These are phyloP conservation scores for Solanum piurae DNA, from an alignment of 257 asterid species.

Conservation along the genomic window DNA sequence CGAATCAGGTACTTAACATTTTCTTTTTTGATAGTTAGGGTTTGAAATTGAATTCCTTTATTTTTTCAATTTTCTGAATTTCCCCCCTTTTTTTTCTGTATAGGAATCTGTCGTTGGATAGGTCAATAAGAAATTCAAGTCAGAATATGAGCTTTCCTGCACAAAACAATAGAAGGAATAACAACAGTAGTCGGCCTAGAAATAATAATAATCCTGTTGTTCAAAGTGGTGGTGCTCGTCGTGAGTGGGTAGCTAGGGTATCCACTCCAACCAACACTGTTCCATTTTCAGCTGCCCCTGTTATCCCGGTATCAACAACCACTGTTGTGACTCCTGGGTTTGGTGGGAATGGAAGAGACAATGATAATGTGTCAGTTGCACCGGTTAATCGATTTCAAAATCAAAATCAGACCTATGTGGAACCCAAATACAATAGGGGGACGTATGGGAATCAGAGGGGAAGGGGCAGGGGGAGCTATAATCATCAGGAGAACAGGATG, in stretches of 20 bases:
- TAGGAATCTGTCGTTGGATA: constrained; percentile 9
- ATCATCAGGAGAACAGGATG: constrained; percentile 1
- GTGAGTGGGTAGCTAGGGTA: constrained; percentile 78
- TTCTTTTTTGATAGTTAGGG: neutral
- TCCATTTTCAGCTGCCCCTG: constrained; percentile 3
- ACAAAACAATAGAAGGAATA: constrained; percentile 42
- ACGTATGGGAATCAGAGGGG: constrained; percentile 23
- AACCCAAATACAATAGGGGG: constrained; percentile 21
- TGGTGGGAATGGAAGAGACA: constrained; percentile 14
- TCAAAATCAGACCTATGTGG: constrained; percentile 20
- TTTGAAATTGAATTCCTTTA: neutral
- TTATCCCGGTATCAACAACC: constrained; percentile 5
- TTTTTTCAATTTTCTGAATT: neutral
- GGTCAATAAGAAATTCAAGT: constrained; percentile 9
- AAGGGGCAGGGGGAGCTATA: neutral
- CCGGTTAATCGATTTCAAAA: neutral
- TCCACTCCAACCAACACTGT: constrained; percentile 18
- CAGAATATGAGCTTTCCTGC: constrained; percentile 76
- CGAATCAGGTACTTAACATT: neutral
- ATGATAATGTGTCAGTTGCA: constrained; percentile 13
- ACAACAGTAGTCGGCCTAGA: constrained; percentile 40
- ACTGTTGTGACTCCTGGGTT: constrained; percentile 2
- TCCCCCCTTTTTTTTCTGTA: neutral
- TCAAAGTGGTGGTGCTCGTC: constrained; percentile 40
- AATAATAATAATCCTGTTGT: constrained; percentile 16